Evolutionary conservation across 495 filamentous ascomycete species (phyloP).

Genomic region (Symbiotaphrina buchneri): DNA sequence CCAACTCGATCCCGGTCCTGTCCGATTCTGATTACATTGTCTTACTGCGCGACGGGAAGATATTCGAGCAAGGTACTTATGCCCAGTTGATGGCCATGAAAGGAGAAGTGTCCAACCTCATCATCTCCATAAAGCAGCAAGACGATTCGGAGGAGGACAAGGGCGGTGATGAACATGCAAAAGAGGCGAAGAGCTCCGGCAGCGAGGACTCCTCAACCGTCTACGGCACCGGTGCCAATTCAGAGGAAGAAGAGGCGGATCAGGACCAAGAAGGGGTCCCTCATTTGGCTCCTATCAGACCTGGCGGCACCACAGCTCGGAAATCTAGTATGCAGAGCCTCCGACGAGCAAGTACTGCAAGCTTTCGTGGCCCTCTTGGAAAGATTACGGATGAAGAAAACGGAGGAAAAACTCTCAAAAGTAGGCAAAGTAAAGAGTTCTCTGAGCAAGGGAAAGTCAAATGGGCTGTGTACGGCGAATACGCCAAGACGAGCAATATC

Average conservation of each 20-base stretch:
- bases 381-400: slow-evolving; percentile 48
- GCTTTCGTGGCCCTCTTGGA: slow-evolving; percentile 65
- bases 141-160: slow-evolving; percentile 24
- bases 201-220: slow-evolving; percentile 30
- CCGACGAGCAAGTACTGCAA: slow-evolving; percentile 76
- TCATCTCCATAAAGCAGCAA: slow-evolving; percentile 51
- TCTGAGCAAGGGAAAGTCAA: slow-evolving; percentile 92
- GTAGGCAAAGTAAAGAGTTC: slow-evolving; percentile 67
- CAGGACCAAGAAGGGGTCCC: slow-evolving; percentile 34
- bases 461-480: slow-evolving; percentile 35
- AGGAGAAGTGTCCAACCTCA: slow-evolving; percentile 67
- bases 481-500: slow-evolving; percentile 62
- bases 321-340: slow-evolving; percentile 52
- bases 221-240: slow-evolving; percentile 19
- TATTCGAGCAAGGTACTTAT: slow-evolving; percentile 76
- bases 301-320: slow-evolving; percentile 18
- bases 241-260: slow-evolving; percentile 22
- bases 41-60: slow-evolving; percentile 58
- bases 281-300: slow-evolving; percentile 48
- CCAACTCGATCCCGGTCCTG: slow-evolving; percentile 86
- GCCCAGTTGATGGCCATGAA: slow-evolving; percentile 83
- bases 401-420: slow-evolving; percentile 47
- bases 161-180: slow-evolving; percentile 31
- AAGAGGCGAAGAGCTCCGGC: slow-evolving; percentile 27
- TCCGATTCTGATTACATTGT: slow-evolving; percentile 71